A percentile compares a stretch with the other conserved stretches of the same genome.
Evolutionary conservation across 495 filamentous ascomycete genomes (phyloP).

Genomic region (Talaromyces trachyspermus): DNA sequence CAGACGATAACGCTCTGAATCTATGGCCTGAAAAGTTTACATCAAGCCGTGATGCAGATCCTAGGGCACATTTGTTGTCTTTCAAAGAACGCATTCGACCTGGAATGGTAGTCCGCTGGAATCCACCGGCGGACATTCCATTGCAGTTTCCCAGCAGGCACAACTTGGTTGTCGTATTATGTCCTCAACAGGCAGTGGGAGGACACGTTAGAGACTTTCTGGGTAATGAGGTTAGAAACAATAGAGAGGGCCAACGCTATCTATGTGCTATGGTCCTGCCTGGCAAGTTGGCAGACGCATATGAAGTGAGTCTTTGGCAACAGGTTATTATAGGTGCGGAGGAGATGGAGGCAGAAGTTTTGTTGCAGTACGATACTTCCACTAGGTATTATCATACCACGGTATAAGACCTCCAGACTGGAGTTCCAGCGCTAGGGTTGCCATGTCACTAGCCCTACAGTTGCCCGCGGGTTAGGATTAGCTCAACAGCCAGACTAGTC

Average conservation of each 20-base stretch:
- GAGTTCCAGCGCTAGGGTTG: no score
- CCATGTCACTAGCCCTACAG: no score
- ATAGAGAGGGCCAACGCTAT: conserved; percentile 8
- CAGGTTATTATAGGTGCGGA: conserved; percentile 20
- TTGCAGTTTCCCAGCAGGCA: no score
- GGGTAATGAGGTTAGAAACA: not conserved
- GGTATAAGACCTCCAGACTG: no score
- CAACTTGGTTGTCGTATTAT: no score
- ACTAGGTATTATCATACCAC: conserved; percentile 27
- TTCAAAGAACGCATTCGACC: not conserved
- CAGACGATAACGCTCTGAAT: not conserved
- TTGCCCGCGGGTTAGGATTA: no score
- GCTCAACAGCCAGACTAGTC: no score
- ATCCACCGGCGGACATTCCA: no score
- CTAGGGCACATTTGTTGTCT: not conserved
- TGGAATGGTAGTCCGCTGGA: not conserved
- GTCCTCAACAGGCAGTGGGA: not conserved
- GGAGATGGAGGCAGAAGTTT: conserved; percentile 27
- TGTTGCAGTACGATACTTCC: conserved; percentile 32
- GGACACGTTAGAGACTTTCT: not conserved
- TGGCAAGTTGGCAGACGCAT: conserved; percentile 21
- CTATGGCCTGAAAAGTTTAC: not conserved
- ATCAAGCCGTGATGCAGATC: not conserved
- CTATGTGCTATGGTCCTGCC: conserved; percentile 22
- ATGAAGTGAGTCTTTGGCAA: conserved; percentile 22